Conservation (phyloP, 331 rosid species). For the Malus hybrid region DNA sequence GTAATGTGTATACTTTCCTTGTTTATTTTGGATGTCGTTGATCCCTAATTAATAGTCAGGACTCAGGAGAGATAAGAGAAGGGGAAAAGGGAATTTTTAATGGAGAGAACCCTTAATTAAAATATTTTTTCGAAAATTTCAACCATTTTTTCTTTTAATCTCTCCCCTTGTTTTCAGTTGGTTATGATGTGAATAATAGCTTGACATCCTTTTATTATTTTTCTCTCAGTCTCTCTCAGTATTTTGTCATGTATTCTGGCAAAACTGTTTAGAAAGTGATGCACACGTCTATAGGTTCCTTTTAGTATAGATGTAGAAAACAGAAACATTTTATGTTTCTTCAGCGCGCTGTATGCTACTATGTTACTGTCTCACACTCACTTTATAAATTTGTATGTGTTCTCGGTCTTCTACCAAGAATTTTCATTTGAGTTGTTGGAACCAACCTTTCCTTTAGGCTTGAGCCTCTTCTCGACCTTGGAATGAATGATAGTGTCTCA, state of each 20-base stretch:
- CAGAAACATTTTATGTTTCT: not conserved
- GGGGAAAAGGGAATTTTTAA: not conserved
- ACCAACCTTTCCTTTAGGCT: not conserved
- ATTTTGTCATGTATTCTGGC: not conserved
- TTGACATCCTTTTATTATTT: not conserved
- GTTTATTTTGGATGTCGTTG: not conserved
- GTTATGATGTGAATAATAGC: not conserved
- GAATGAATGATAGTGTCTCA: not conserved
- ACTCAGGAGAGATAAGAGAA: not conserved
- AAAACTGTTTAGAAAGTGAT: not conserved
- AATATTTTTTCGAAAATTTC: not conserved
- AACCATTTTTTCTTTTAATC: not conserved
- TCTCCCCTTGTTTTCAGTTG: not conserved
- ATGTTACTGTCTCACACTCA: not conserved
- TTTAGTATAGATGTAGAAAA: not conserved
- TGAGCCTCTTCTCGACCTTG: not conserved
- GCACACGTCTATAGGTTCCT: not conserved
- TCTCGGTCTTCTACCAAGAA: not conserved
- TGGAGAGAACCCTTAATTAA: not conserved
- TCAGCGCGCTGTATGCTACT: not conserved
- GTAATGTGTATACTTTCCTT: not conserved
- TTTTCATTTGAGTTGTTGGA: not conserved
- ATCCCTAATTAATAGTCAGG: too few relatives aligned
- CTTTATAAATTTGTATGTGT: too few relatives aligned
- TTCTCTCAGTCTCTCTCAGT: not conserved